Evolutionary conservation across 306 rosid species (phyloP).

Genomic region (Acacia confusa): DNA sequence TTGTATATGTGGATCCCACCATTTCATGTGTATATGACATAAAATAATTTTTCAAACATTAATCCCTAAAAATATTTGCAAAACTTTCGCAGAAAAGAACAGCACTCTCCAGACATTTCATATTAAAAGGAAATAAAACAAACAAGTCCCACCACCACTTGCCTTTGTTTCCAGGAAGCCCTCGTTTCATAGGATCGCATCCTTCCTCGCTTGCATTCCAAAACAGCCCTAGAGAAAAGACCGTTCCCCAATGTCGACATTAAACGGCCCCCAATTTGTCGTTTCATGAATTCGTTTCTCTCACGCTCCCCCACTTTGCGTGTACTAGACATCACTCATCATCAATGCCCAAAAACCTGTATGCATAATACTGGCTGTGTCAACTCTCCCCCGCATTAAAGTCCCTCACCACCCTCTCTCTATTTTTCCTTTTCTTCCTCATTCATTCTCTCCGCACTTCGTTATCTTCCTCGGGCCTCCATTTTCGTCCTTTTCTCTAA

Average conservation of each 20-base stretch:
- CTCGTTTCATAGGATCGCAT: neutral
- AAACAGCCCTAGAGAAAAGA: neutral
- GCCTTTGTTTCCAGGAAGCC: neutral
- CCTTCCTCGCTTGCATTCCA: neutral
- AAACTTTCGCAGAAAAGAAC: neutral
- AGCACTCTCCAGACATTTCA: neutral
- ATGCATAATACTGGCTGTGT: slow-evolving; percentile 21
- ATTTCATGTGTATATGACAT: no score
- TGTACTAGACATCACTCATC: slow-evolving; percentile 36
- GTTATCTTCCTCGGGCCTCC: slow-evolving; percentile 7
- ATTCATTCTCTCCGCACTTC: neutral
- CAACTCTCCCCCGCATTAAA: slow-evolving; percentile 48
- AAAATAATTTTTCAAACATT: no score
- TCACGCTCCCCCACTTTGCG: slow-evolving; percentile 33
- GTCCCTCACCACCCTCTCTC: slow-evolving; percentile 36
- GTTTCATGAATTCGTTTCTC: neutral
- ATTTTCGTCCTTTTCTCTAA: slow-evolving; percentile 3
- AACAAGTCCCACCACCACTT: slow-evolving; percentile 5
- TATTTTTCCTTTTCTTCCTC: slow-evolving; percentile 6
- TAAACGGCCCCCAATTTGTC: slow-evolving; percentile 37
- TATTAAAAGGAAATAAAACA: neutral
- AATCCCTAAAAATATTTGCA: neutral
- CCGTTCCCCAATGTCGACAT: slow-evolving; percentile 6
- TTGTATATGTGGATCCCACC: no score
- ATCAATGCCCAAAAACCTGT: slow-evolving; percentile 34